Evolutionary conservation across 2,329 filamentous ascomycete species (phyloP).

Genomic region (Nemania bipapillata): DNA sequence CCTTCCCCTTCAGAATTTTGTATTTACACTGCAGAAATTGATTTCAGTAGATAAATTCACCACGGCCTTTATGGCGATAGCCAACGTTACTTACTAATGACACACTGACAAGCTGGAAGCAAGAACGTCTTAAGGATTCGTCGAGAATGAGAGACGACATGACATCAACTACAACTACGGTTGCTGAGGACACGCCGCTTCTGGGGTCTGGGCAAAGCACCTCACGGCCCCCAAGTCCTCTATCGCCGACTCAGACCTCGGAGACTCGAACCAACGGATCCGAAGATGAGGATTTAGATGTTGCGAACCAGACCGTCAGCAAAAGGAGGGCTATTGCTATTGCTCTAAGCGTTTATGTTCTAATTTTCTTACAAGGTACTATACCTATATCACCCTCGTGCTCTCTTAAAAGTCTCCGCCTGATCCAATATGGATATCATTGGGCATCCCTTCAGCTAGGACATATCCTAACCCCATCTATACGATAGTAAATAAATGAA

Average conservation of each 20-base stretch:
- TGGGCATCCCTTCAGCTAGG: too few species aligned
- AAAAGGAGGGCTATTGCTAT: slow-evolving; percentile 58
- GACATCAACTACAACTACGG: slow-evolving; percentile 21
- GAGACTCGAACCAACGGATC: neutral
- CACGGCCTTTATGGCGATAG: neutral
- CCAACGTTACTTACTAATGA: neutral
- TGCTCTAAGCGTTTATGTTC: slow-evolving; percentile 63
- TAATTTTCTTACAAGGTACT: slow-evolving; percentile 70
- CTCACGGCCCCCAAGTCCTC: slow-evolving; percentile 13
- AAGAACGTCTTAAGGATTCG: neutral
- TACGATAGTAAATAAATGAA: neutral
- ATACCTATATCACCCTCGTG: slow-evolving; percentile 7
- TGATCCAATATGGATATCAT: neutral
- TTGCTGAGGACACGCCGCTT: slow-evolving; percentile 48
- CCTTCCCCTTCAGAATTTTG: neutral
- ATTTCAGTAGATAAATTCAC: neutral
- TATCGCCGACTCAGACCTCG: slow-evolving; percentile 1
- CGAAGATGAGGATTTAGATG: slow-evolving; percentile 42
- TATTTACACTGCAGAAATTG: neutral
- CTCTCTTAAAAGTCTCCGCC: neutral
- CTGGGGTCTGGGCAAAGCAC: slow-evolving; percentile 39
- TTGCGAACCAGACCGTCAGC: slow-evolving; percentile 49
- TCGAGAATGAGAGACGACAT: slow-evolving; percentile 25
- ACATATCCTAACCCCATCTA: neutral
- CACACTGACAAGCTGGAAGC: neutral